Evolutionary conservation across 1,139 yeast species (phyloP), one percentile per base, ranked within the genome.

Genomic region (Yamadazyma spencermartinsiae): DNA sequence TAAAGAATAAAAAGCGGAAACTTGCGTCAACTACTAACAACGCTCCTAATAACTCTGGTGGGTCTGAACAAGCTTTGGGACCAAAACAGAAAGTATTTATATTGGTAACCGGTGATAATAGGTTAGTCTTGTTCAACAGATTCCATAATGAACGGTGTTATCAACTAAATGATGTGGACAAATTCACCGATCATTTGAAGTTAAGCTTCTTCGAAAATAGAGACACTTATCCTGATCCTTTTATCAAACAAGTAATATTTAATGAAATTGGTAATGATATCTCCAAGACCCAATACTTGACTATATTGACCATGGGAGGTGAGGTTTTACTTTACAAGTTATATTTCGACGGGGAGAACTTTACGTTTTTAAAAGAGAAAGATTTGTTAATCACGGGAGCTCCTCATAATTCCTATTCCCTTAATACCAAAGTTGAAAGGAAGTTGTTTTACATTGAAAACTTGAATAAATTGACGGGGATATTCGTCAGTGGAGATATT

Each of bases 291-390:
- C 90, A 86, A 49, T 82, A 80, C 56, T 58, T 89, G 43, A 72
- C 89, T 0, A 67, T 87, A 5, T 65, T 88, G 36, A 87, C 95
- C 0, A 76, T 81, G 55, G 90, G 92, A 39, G 94, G 94, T 51
- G 95, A 88, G 57, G 65, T 87, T 1, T 66, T 80, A 33, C 65
- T 85, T 45, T 88, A 88, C 56, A 79, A 80, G 50, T 63, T 82
- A 31, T 77, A 68, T 42, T 69, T 68, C 46, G 80, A 74, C 52
- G 75, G 79, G 4, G 74, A 71, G 33, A 71, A 70, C 46, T 73
- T 68, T 48, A 65, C 71, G 43, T 68, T 82, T 37, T 52, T 62
- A 28, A 76, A 79, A 53, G 72, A 72, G 21, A 69, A 74, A 42
- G 79, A 79, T 44, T 49, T 68, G 25, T 52, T 60, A 3, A 60